phyloP scores from a whole-genome alignment of 495 filamentous ascomycete genomes.

The Tuber brumale region DNA sequence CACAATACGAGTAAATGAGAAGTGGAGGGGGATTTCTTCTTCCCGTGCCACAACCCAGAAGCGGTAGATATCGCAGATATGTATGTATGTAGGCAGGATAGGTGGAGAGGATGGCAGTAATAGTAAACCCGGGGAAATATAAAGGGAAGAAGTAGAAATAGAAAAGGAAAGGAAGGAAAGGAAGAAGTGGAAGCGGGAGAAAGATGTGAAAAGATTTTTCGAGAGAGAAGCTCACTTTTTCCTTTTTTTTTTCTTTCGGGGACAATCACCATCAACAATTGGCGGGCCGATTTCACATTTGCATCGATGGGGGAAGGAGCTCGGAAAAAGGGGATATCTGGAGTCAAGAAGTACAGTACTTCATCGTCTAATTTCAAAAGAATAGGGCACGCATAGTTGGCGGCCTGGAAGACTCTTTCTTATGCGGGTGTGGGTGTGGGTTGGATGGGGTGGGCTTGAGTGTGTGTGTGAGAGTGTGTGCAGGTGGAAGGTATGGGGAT shows the following conservation, averaged over 20 bases:
- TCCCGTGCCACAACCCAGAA: neutral
- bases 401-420: neutral
- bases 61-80: neutral
- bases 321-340: conserved; percentile 2
- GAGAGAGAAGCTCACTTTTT: neutral
- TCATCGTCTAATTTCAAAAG: conserved; percentile 4
- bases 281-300: conserved; percentile 2
- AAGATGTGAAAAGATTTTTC: conserved; percentile 2
- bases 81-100: neutral
- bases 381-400: conserved; percentile 1
- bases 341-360: neutral
- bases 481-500: conserved; percentile 13
- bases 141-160: neutral
- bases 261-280: conserved; percentile 2
- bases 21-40: neutral
- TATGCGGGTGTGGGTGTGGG: neutral
- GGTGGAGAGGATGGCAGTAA: neutral
- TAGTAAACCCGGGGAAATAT: neutral
- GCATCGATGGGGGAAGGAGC: neutral
- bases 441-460: neutral
- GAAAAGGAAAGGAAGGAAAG: neutral
- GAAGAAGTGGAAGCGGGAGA: neutral
- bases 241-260: neutral
- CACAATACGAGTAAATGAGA: neutral
- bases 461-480: neutral